Evolutionary conservation across 352 stramenopile species (phyloP).

Genomic region (Pythium pyrilobum): DNA sequence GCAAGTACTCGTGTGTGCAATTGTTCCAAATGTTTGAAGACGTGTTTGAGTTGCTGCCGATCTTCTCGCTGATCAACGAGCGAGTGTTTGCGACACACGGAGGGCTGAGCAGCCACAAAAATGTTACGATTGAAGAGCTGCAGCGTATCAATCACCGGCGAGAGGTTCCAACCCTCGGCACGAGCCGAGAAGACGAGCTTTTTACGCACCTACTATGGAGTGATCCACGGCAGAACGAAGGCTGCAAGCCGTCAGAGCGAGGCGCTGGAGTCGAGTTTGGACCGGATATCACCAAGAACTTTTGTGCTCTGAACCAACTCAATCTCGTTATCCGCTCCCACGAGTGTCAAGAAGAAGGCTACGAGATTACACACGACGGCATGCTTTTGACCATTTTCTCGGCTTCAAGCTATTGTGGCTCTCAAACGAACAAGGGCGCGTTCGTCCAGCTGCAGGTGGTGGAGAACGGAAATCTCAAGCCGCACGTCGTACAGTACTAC

Average conservation of each 20-base stretch:
- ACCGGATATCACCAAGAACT: conserved; percentile 88
- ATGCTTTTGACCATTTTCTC: conserved; percentile 90
- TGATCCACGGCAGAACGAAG: conserved; percentile 71
- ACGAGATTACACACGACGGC: conserved; percentile 83
- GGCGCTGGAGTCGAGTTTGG: conserved; percentile 92
- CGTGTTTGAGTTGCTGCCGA: conserved; percentile 84
- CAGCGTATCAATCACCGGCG: conserved; percentile 76
- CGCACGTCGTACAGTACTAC: conserved; percentile 90
- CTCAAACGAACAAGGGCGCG: conserved; percentile 87
- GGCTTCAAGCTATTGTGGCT: conserved; percentile 89
- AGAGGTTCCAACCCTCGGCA: conserved; percentile 83
- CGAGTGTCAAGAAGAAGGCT: conserved; percentile 90
- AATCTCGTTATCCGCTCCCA: conserved; percentile 92
- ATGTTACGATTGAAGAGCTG: conserved; percentile 87
- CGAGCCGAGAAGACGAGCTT: conserved; percentile 76
- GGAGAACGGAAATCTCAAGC: conserved; percentile 77
- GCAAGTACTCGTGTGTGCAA: conserved; percentile 67
- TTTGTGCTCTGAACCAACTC: conserved; percentile 82
- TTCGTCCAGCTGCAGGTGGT: conserved; percentile 65
- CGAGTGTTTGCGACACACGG: conserved; percentile 92
- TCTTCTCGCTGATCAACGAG: conserved; percentile 89
- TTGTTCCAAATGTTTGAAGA: conserved; percentile 85
- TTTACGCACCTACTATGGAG: conserved; percentile 92
- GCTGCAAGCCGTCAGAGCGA: conserved; percentile 59
- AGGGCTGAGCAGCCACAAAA: conserved; percentile 83